phyloP scores from a whole-genome alignment of 352 stramenopile genomes.

The Phytophthora aleatoria region DNA sequence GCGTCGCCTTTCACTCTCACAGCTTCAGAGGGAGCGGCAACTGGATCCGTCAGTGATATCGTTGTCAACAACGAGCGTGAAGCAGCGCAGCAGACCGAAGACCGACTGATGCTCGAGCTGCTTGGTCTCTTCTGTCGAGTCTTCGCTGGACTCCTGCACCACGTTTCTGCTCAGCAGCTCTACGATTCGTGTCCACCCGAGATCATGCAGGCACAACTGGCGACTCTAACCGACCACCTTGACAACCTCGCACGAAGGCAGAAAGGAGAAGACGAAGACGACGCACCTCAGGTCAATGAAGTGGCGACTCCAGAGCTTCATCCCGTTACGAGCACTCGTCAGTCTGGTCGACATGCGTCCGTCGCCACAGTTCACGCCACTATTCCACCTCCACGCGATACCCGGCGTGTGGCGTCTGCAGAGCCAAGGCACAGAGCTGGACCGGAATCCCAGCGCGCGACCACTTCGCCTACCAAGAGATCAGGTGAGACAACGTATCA shows the following conservation, averaged over 20 bases:
- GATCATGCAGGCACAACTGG: slow-evolving; percentile 53
- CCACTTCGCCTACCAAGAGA: slow-evolving; percentile 7
- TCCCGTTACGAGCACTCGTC: neutral
- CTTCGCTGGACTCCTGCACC: slow-evolving; percentile 64
- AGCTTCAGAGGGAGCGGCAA: slow-evolving; percentile 11
- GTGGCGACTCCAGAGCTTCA: neutral
- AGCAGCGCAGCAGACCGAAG: slow-evolving; percentile 49
- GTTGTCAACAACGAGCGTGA: slow-evolving; percentile 47
- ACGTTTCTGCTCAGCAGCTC: slow-evolving; percentile 55
- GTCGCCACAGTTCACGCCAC: neutral
- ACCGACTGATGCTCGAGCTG: slow-evolving; percentile 59
- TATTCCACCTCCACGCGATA: neutral
- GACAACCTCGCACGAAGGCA: slow-evolving; percentile 26
- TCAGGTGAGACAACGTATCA: too few relatives aligned
- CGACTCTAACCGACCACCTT: slow-evolving; percentile 48
- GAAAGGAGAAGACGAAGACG: slow-evolving; percentile 5
- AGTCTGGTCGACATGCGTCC: slow-evolving; percentile 22
- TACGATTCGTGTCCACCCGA: slow-evolving; percentile 54
- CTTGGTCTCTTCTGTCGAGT: slow-evolving; percentile 58
- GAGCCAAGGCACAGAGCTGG: slow-evolving; percentile 17
- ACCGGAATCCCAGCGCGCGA: neutral
- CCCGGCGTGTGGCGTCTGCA: slow-evolving; percentile 25
- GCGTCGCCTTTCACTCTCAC: slow-evolving; percentile 30
- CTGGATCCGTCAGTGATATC: slow-evolving; percentile 10
- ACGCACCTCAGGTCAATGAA: neutral